phyloP scores from a whole-genome alignment of 192 early-diverging fungal genomes.

The Entomortierella parvispora region DNA sequence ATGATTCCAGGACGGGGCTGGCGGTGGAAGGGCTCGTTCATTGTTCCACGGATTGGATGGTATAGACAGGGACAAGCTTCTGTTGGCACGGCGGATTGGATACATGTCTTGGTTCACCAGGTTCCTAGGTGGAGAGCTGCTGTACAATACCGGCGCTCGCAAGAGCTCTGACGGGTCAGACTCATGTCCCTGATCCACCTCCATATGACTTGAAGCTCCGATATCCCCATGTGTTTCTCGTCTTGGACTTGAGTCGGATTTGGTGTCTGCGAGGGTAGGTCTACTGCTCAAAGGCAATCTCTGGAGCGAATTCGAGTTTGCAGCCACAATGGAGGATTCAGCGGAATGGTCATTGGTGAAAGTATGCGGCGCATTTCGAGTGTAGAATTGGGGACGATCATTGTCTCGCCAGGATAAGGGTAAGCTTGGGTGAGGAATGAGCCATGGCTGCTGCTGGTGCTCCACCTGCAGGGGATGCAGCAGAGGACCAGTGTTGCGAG shows the following conservation, averaged over 20 bases:
- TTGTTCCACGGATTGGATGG: constrained; percentile 22
- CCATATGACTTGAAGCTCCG: constrained; percentile 9
- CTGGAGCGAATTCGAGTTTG: too few species aligned
- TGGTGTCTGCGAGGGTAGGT: neutral
- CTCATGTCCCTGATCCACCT: constrained; percentile 29
- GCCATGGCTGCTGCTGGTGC: constrained; percentile 37
- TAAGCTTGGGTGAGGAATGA: constrained; percentile 42
- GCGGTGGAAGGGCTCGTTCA: neutral
- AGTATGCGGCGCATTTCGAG: neutral
- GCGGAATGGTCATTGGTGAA: too few species aligned
- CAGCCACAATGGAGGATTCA: too few species aligned
- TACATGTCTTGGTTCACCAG: constrained; percentile 9
- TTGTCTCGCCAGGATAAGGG: constrained; percentile 45
- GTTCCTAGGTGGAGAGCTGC: constrained; percentile 19
- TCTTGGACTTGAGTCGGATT: neutral
- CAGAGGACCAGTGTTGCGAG: neutral
- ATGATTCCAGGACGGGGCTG: constrained; percentile 11
- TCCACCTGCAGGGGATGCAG: constrained; percentile 33
- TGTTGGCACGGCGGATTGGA: constrained; percentile 24
- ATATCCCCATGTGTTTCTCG: neutral
- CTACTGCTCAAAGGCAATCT: neutral
- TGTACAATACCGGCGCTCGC: constrained; percentile 21
- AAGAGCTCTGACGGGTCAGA: constrained; percentile 45
- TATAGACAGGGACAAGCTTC: constrained; percentile 46
- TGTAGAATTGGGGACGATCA: neutral